Base-by-base conservation (phyloP, 441 rosid species). In the Bruguiera hainesii region DNA sequence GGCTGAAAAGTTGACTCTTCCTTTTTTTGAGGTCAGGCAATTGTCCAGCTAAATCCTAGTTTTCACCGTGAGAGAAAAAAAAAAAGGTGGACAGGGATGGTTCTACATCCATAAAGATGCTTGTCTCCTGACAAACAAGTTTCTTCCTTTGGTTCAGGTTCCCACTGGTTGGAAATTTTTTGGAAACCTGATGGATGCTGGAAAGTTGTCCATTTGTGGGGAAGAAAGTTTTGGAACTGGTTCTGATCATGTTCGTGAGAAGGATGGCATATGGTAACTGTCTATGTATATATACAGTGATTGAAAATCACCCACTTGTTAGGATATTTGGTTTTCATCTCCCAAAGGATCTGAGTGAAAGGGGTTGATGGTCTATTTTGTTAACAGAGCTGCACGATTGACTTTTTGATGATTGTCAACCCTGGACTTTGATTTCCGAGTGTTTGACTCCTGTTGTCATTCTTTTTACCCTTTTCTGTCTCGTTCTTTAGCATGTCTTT, bases 161-260 rank as follows among this genome's bases (percentile, higher is more conserved):
- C 98, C 97, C 29, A 95, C 99, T 0, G 99, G 99, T 26, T 91
- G 99, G 99, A 91, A 91, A 67, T 95, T 91, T 77, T 95, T 95
- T 70, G 97, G 99, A 56, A 91, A 90, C 83, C 97, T 95, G 59
- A 90, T 91, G 98, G 99, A 95, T 78, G 89, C 96, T 76, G 97
- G 89, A 67, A 88, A 90, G 76, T 71, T 95, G 89, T 90, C 97
- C 26, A 76, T 95, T 61, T 95, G 97, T 65, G 99, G 99, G 65
- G 98, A 95, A 79, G 99, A 95, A 81, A 91, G 97, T 80, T 95
- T 95, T 69, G 99, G 99, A 72, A 91, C 99, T 52, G 98, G 98
- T 68, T 95, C 99, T 57, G 97, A 91, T 86, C 99, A 95, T 81
- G 83, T 95, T 71, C 93, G 98, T 23, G 99, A 95, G 87, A 95